phyloP scores from a whole-genome alignment of 2,329 filamentous ascomycete genomes.

The Claviceps africana region DNA sequence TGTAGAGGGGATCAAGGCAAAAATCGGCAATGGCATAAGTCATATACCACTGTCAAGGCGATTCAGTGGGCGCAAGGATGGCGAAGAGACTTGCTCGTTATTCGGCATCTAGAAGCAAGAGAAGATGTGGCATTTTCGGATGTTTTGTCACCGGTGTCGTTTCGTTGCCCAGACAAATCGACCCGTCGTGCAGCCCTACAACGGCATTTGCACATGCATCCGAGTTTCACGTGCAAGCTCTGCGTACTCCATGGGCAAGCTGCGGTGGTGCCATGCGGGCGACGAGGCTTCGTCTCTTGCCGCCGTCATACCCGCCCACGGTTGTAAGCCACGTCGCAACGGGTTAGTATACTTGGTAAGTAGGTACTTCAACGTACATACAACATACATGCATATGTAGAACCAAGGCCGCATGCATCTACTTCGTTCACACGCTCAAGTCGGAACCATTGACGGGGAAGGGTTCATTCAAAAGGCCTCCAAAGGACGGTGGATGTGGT shows the following conservation, averaged over 20 bases:
- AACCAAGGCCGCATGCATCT: not conserved
- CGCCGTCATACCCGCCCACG: not conserved
- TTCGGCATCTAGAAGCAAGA: conserved; percentile 4
- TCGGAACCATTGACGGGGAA: not conserved
- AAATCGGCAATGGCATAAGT: conserved; percentile 58
- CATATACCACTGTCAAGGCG: conserved; percentile 25
- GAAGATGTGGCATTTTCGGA: not conserved
- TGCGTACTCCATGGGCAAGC: not conserved
- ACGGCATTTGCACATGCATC: not conserved
- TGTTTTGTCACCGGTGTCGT: not conserved
- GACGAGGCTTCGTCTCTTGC: not conserved
- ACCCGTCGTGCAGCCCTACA: not conserved
- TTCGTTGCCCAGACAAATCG: not conserved
- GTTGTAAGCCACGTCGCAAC: not conserved
- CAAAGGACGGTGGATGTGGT: not conserved
- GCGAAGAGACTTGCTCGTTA: conserved; percentile 3
- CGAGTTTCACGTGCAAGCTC: not conserved
- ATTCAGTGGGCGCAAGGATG: not conserved
- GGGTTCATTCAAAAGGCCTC: not conserved
- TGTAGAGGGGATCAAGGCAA: conserved; percentile 53
- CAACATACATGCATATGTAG: not conserved
- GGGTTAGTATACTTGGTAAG: not conserved
- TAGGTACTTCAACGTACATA: too few relatives aligned
- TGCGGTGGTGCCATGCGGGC: not conserved
- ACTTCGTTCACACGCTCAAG: not conserved